Conservation (phyloP, 2,329 filamentous ascomycete species). For the Neocatenulostroma microsporum region DNA sequence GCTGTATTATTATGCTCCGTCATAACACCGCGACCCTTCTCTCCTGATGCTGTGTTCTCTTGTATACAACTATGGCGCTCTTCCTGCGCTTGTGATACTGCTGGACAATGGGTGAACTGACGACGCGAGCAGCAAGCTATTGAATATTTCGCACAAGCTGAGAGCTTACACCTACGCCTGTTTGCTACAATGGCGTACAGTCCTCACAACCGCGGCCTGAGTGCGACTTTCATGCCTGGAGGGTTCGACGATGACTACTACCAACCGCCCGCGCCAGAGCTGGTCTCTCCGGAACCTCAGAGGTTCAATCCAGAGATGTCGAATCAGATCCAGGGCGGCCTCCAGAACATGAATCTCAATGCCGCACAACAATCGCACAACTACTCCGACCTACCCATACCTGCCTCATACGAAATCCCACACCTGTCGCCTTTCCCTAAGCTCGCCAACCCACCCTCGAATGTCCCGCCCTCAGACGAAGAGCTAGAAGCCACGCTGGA, state of each 20-base stretch:
- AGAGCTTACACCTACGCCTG: no score
- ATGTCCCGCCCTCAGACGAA: conserved; percentile 88
- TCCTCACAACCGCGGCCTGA: no score
- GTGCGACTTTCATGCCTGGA: conserved; percentile 61
- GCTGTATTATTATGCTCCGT: no score
- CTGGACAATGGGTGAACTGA: no score
- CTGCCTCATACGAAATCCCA: conserved; percentile 52
- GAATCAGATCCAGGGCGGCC: conserved; percentile 90
- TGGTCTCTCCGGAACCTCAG: conserved; percentile 63
- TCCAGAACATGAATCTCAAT: conserved; percentile 70
- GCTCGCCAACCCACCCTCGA: conserved; percentile 67
- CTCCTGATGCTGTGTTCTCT: no score
- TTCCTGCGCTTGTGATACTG: no score
- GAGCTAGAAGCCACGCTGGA: conserved; percentile 88
- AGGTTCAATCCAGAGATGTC: conserved; percentile 71
- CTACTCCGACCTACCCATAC: conserved; percentile 27
- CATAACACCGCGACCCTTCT: no score
- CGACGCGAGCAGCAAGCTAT: no score
- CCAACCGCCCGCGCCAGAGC: conserved; percentile 48
- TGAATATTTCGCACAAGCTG: no score
- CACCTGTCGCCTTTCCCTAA: conserved; percentile 90
- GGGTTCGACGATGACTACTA: conserved; percentile 62
- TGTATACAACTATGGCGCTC: no score
- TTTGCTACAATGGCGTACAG: no score
- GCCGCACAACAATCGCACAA: conserved; percentile 23